Evolutionary conservation across 148 eudicot genomes (phyloP).

Genomic region (Gaultheria prostrata): DNA sequence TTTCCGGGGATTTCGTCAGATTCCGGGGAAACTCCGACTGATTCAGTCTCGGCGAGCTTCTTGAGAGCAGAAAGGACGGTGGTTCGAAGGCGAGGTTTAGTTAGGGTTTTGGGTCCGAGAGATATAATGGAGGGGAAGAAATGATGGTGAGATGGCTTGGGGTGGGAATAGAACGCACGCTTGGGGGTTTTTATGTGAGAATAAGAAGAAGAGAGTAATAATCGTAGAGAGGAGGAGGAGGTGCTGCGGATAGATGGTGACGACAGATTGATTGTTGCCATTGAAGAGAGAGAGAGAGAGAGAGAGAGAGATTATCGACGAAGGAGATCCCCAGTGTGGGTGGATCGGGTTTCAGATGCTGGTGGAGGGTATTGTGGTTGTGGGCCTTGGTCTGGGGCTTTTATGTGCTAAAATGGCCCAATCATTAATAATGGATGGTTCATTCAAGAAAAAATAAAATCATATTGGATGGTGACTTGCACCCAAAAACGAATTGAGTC

Average conservation of each 20-base stretch:
- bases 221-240: constrained; percentile 26
- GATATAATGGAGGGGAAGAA: constrained; percentile 10
- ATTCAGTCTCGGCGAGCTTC: constrained; percentile 50
- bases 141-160: constrained; percentile 18
- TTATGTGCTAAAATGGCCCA: background rate
- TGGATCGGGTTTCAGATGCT: background rate
- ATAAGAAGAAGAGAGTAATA: constrained; percentile 10
- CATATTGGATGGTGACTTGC: background rate
- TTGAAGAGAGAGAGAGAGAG: constrained; percentile 6
- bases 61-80: constrained; percentile 41
- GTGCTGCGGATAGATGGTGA: constrained; percentile 15
- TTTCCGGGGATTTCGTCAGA: constrained; percentile 27
- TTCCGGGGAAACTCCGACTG: constrained; percentile 28
- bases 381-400: background rate
- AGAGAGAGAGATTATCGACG: background rate
- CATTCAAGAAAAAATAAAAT: no score
- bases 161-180: constrained; percentile 31
- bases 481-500: background rate
- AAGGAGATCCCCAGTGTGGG: background rate
- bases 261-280: constrained; percentile 40
- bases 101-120: constrained; percentile 19
- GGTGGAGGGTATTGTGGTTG: background rate
- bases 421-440: no score
- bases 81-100: constrained; percentile 26
- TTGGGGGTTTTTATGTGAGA: constrained; percentile 24